Evolutionary conservation across 1,284 basidiomycete genomes (phyloP).

Genomic region (Xerocomus amazonicus): DNA sequence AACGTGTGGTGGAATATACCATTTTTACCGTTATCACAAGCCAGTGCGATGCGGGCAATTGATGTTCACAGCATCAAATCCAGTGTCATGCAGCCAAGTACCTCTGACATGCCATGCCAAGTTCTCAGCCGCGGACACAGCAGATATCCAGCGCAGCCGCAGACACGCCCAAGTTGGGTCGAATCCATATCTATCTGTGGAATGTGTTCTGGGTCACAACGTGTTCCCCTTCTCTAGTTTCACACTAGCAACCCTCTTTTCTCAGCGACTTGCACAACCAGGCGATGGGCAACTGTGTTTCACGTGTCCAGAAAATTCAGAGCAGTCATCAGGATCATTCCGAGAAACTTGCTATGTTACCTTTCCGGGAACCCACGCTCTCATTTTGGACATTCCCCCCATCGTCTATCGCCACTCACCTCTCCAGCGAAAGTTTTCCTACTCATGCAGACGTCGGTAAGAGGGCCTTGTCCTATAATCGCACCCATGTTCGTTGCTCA

Average conservation of each 20-base stretch:
- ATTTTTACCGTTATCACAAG: slow-evolving; percentile 13
- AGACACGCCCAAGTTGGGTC: slow-evolving; percentile 13
- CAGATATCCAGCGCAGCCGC: not conserved
- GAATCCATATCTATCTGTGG: slow-evolving; percentile 14
- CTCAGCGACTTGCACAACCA: slow-evolving; percentile 2
- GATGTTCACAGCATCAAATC: slow-evolving; percentile 13
- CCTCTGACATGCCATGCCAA: not conserved
- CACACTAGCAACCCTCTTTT: not conserved
- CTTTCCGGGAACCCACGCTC: slow-evolving; percentile 39
- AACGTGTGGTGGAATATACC: no score
- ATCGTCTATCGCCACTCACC: slow-evolving; percentile 33
- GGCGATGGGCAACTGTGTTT: slow-evolving; percentile 28
- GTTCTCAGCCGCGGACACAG: not conserved
- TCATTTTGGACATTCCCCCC: slow-evolving; percentile 47
- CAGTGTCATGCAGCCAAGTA: not conserved
- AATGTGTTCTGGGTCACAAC: slow-evolving; percentile 8
- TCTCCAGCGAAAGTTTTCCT: slow-evolving; percentile 31
- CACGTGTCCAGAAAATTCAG: slow-evolving; percentile 6
- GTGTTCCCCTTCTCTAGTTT: slow-evolving; percentile 3
- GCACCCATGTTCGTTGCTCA: not conserved
- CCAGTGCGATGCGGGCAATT: not conserved
- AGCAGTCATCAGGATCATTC: not conserved
- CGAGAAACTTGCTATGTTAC: slow-evolving; percentile 28
- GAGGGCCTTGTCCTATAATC: not conserved
- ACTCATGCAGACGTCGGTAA: slow-evolving; percentile 39